Percentiles rank a stretch among this genome's conserved stretches.
phyloP scores from a whole-genome alignment of 1,284 basidiomycete genomes.

The Ceratobasidium sp. region DNA sequence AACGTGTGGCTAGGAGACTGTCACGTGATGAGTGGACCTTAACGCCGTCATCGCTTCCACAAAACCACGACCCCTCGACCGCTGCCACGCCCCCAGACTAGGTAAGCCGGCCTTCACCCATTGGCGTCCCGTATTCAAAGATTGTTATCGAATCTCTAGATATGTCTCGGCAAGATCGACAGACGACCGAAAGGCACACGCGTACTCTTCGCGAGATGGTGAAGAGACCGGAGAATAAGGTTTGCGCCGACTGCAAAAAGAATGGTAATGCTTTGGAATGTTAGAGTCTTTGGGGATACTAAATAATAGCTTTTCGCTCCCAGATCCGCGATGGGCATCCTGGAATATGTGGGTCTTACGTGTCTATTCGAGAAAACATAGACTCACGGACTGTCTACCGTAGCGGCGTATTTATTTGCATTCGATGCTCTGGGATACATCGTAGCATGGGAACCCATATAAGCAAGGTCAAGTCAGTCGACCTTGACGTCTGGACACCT shows the following conservation, averaged over 20 bases:
- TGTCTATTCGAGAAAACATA: slow-evolving; percentile 8
- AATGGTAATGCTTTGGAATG: slow-evolving; percentile 73
- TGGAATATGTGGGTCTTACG: slow-evolving; percentile 85
- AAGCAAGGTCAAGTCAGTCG: slow-evolving; percentile 96
- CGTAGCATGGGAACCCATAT: slow-evolving; percentile 99
- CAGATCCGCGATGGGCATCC: slow-evolving; percentile 97
- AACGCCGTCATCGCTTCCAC: slow-evolving; percentile 16
- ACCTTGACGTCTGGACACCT: slow-evolving; percentile 97
- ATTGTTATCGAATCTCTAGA: neutral
- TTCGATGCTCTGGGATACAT: slow-evolving; percentile 98
- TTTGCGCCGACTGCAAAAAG: slow-evolving; percentile 93
- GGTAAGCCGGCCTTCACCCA: neutral
- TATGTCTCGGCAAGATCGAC: slow-evolving; percentile 74
- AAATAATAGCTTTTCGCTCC: slow-evolving; percentile 1
- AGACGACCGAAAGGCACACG: slow-evolving; percentile 82
- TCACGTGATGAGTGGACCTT: slow-evolving; percentile 12
- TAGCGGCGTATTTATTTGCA: slow-evolving; percentile 93
- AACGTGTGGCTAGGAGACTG: neutral
- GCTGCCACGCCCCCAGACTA: neutral
- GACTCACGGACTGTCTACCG: slow-evolving; percentile 46
- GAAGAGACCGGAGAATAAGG: slow-evolving; percentile 91
- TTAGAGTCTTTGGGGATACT: neutral
- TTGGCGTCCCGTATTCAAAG: neutral
- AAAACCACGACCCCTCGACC: slow-evolving; percentile 3
- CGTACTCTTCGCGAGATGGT: slow-evolving; percentile 85